Base-by-base conservation (phyloP, 495 filamentous ascomycete species). In the Lichenothelia convexa region DNA sequence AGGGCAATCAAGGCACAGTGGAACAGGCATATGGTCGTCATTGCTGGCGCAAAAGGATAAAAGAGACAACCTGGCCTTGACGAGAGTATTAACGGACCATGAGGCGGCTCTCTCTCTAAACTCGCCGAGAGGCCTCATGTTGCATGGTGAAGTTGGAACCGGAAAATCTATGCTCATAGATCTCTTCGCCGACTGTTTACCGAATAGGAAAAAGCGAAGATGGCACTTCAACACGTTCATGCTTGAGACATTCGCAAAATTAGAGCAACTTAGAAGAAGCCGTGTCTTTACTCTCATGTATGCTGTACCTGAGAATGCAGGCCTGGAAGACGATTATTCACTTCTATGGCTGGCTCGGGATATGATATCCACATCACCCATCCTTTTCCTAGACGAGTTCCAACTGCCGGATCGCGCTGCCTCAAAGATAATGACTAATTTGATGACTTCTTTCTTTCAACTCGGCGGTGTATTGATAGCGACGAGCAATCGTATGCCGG, bases 191-290 rank as follows among this genome's bases (percentile, higher is more conserved):
- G 71, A 78, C 34, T 71, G 69, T 33, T 51, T 81, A 4, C 78
- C 78, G 3, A 78, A 65, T 12, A 53, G 57, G 12, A 68, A 67
- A 45, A 81, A 84, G 54, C 60, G 64, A 36, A 56, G 75, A 38
- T 80, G 71, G 70, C 75, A 82, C 49, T 82, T 78, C 54, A 76
- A 78, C 48, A 78, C 70, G 0, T 82, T 82, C 42, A 81, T 81
- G 75, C 52, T 81, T 6, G 66, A 80, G 38, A 71, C 64, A 1
- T 54, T 80, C 19, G 70, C 75, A 2, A 64, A 60, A 22, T 52
- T 82, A 3, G 78, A 81, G 43, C 48, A 56, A 21, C 60, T 75
- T 18, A 58, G 71, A 21, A 67, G 61, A 22, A 50, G 46, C 1
- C 46, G 48, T 13, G 36, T 33, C 11, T 48, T 46, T n/a, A 42